phyloP scores from a whole-genome alignment of 768 basidiomycete genomes.

The Austroboletus eburneus region DNA sequence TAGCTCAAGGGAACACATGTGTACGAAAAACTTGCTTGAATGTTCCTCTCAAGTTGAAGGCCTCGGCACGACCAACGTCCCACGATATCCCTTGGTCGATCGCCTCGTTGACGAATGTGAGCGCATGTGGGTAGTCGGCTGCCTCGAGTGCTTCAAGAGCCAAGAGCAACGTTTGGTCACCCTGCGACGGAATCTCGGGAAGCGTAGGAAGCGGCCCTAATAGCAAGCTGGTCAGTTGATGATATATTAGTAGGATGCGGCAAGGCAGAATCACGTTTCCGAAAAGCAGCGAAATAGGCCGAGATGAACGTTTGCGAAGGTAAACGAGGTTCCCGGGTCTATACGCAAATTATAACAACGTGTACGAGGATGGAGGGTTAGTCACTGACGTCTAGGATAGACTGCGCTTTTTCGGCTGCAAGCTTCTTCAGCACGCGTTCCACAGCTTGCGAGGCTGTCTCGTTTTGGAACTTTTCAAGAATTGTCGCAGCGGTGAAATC shows the following conservation, averaged over 20 bases:
- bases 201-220: constrained; percentile 64
- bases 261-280: constrained; percentile 56
- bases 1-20: neutral
- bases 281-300: constrained; percentile 96
- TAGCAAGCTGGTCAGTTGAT: neutral
- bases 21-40: constrained; percentile 68
- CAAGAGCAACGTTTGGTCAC: constrained; percentile 78
- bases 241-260: neutral
- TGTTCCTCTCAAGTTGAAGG: constrained; percentile 89
- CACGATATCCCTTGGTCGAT: constrained; percentile 82
- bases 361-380: neutral
- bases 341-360: neutral
- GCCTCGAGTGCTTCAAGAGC: constrained; percentile 83
- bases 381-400: constrained; percentile 60
- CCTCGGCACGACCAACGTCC: constrained; percentile 74
- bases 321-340: constrained; percentile 72
- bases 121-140: constrained; percentile 76
- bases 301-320: constrained; percentile 91
- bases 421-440: constrained; percentile 91
- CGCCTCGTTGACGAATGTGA: constrained; percentile 78
- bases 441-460: constrained; percentile 69
- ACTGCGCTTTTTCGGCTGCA: constrained; percentile 64
- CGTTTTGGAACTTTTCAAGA: constrained; percentile 87
- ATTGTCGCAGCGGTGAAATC: constrained; percentile 98
- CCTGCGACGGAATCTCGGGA: constrained; percentile 70